Evolutionary conservation across 371 early-diverging fungal species (phyloP), one percentile per base, ranked within the genome.

Genomic region (Mortierella sp.): DNA sequence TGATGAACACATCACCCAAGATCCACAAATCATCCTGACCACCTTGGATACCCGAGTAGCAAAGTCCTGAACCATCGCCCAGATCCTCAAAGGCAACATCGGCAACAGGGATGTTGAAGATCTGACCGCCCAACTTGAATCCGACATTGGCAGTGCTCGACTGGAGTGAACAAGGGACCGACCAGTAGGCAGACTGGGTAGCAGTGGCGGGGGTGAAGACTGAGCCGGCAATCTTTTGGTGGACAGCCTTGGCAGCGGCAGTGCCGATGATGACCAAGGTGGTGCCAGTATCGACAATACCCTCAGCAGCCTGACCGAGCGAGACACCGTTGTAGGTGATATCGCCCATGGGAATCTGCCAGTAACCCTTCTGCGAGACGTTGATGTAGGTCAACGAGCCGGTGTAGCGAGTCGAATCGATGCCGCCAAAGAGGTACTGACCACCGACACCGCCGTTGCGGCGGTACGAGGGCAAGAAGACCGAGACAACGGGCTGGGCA

Each of bases 371-470:
- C 61, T 34, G 61, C 37, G 88, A 88, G 44, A 98, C 92, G n/a
- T 94, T 93, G 63, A 71, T 64, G 43, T 91, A 92, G 50, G 79
- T 83, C 40, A 92, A 34, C 9, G 84, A 67, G 39, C 93, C 92
- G 1, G 85, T 83, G 70, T 87, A 92, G 70, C 86, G 90, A n/a
- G 87, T 68, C 10, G 67, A n/a, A 70, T 93, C 90, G 14, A 87
- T 77, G 14, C 90, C 91, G 39, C 91, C 92, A 82, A 93, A 87
- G 47, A 88, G 89, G 37, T 91, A 78, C 74, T 90, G 89, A 19
- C 92, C 92, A 7, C 70, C 61, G 9, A 58, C 61, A 50, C 68
- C 71, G 2, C 40, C 47, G 24, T 41, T 53, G 29, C 44, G 43
- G 26, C 76, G 63, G 41, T 55, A 34, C 58, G 80, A 50, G 19